Percentiles rank a stretch among this genome's conserved stretches.
Conservation (phyloP, 768 basidiomycete genomes). For the Pluteus cervinus region DNA sequence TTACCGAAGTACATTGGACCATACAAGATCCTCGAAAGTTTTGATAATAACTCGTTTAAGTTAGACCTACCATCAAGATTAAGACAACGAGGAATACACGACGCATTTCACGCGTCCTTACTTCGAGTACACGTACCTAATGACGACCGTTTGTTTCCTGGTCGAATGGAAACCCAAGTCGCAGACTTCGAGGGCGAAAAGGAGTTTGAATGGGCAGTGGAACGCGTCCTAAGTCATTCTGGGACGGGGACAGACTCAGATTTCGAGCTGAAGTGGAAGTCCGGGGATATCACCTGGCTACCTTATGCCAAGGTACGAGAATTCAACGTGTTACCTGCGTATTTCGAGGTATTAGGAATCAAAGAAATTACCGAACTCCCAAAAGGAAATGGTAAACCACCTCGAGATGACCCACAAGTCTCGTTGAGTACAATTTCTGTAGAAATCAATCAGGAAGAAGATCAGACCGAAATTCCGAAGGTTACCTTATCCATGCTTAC, state of each 20-base stretch:
- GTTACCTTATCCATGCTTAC: no score
- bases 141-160: slow-evolving; percentile 24
- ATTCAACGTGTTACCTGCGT: slow-evolving; percentile 13
- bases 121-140: slow-evolving; percentile 26
- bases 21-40: slow-evolving; percentile 12
- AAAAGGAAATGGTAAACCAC: no score
- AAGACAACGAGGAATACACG: slow-evolving; percentile 17
- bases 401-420: no score
- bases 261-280: slow-evolving; percentile 9
- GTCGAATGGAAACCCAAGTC: slow-evolving; percentile 12
- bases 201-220: slow-evolving; percentile 11
- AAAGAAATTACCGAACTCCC: no score
- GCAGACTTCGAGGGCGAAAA: slow-evolving; percentile 8
- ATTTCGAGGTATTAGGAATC: slow-evolving; percentile 21
- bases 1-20: slow-evolving; percentile 21
- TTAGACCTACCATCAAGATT: slow-evolving; percentile 13
- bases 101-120: slow-evolving; percentile 29
- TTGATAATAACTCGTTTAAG: slow-evolving; percentile 8
- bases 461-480: no score
- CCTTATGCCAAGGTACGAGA: slow-evolving; percentile 12
- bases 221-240: slow-evolving; percentile 5
- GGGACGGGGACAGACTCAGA: slow-evolving; percentile 3
- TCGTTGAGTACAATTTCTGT: no score
- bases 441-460: no score
- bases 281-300: slow-evolving; percentile 16